Base-by-base conservation (phyloP, 75 land plant species). In the Pinus tabuliformis region DNA sequence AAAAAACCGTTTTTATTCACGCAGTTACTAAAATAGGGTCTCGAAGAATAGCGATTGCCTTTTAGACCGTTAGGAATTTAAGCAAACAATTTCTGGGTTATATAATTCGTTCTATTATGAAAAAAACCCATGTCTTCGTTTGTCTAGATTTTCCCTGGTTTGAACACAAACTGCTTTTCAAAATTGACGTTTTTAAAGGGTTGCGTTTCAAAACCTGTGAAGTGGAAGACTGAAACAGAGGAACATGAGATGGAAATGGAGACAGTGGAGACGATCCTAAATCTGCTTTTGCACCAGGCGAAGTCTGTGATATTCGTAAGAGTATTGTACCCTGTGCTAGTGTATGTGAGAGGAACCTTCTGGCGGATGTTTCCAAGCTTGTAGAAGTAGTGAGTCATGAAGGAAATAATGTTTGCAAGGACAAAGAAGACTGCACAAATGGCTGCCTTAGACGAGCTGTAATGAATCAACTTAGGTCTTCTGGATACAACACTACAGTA, bases 401-500 rank as follows among this genome's bases (percentile, higher is more conserved):
- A 58, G 81, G 80, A 60, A 83, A 72, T 80, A 86, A 74, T 75
- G 72, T 56, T 36, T 24, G 59, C 33, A 84, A 87, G 63, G 76
- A 83, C 11, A 89, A 80, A 28, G 85, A 68, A 52, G 89, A 76
- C 24, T 71, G 78, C 72, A 76, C 64, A 36, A 56, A 76, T 11
- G 77, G 78, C 7, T 83, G 78, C 39, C 36, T 77, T 68, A 71
- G 79, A 21, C 74, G 76, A 65, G 70, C 83, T 39, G 85, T 91
- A 3, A 75, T 83, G 59, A 91, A 83, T 16, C 81, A 79, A 1
- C 80, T 95, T 5, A 65, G 75, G 8, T 75, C 84, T 58, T 39
- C 73, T 9, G 93, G 91, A 6, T 95, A 90, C 80, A 78, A 95
- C 70, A 87, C 95, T 22, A 83, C 98, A 24, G 76, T 95, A 36